These are phyloP conservation scores for Phallus indusiatus DNA, from an alignment of 768 basidiomycete genomes.

Conservation along the genomic window DNA sequence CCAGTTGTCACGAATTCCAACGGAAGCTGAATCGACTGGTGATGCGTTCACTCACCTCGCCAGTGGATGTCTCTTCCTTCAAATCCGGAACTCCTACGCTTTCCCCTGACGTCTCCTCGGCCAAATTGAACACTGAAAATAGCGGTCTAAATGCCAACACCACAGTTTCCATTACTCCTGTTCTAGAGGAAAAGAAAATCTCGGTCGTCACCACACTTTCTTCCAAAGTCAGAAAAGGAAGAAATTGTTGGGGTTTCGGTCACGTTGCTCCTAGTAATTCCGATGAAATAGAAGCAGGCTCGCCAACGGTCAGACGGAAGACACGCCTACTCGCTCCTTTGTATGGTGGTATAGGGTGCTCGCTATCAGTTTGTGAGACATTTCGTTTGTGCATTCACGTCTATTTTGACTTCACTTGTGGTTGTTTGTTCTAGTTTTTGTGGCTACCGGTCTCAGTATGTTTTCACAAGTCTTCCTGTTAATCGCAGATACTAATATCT, in stretches of 20 bases:
- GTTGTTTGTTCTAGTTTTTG: constrained; percentile 44
- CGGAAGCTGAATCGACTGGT: constrained; percentile 73
- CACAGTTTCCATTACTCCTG: neutral
- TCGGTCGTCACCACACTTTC: neutral
- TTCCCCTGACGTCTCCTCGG: neutral
- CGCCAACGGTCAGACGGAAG: neutral
- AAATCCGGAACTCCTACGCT: neutral
- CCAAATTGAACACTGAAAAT: neutral
- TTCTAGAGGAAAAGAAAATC: neutral
- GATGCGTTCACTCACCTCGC: constrained; percentile 45
- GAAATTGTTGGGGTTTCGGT: constrained; percentile 19
- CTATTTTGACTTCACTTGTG: neutral
- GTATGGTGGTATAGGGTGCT: constrained; percentile 63
- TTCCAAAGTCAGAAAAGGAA: constrained; percentile 14
- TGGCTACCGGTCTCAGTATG: constrained; percentile 43
- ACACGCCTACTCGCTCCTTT: constrained; percentile 61
- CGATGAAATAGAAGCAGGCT: neutral
- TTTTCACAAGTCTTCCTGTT: neutral
- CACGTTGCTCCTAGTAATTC: constrained; percentile 1
- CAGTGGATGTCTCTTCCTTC: constrained; percentile 22
- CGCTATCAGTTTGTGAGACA: constrained; percentile 50
- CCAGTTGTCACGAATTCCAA: constrained; percentile 63
- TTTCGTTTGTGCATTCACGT: constrained; percentile 9
- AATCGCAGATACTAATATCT: neutral
- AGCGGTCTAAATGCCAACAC: neutral